Base-by-base conservation (phyloP, 768 basidiomycete species). In the Candolleomyces efflorescens region DNA sequence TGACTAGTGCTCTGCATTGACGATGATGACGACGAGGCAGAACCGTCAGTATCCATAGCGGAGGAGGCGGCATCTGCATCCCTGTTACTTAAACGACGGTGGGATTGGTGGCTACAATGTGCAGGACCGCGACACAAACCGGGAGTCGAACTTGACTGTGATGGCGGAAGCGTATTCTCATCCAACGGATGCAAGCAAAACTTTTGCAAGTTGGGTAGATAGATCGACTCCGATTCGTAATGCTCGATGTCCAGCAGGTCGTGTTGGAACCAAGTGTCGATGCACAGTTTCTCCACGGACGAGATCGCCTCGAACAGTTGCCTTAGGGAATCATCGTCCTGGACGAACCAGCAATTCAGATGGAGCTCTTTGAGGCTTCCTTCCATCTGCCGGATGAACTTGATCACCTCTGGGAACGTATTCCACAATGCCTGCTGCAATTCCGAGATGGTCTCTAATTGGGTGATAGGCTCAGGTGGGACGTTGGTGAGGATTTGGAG, bases 231-330 rank as follows among this genome's bases (percentile, higher is more conserved):
- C 17, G 46, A 17, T 1, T 48, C 46, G n/a, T 13, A 48, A 4
- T 13, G 17, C 22, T 48, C 46, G 46, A 48, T 32, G 5, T 32
- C 18, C 18, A 43, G 6, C 2, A 20, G 41, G 15, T 43, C 17
- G 18, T 43, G 49, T 27, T 26, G 49, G 49, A 51, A 51, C 49
- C 49, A 51, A 13, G 49, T 51, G 20, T 51, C 49, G 49, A 51
- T 26, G 24, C 49, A 51, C 3, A 51, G 26, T 7, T 36, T n/a
- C 27, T 51, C 49, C 17, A 51, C 49, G 24, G 49, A 51, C 13
- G 49, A 27, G 13, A 51, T 22, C 13, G 27, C 23, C 20, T 36
- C 49, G 27, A 51, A 26, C 12, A 51, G 27, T 11, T 17, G 11
- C 23, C 24, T 22, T 5, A 51, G 27, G 11, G 15, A 13, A 26